Conservation (phyloP, 1,139 yeast species). For the Pichia cactophila region DNA sequence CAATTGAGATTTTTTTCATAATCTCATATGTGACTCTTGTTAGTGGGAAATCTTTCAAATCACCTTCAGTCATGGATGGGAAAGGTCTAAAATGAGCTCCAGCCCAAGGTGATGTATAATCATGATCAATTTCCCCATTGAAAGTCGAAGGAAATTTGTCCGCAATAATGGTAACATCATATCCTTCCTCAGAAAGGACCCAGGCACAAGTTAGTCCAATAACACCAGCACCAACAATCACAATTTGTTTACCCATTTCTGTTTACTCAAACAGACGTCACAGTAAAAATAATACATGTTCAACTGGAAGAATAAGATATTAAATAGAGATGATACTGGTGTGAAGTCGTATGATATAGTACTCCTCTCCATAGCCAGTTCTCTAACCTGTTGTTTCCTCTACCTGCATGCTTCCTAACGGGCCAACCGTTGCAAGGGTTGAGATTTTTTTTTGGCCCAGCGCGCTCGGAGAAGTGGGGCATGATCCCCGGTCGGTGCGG, state of each 20-base stretch:
- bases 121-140: constrained; percentile 23
- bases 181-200: constrained; percentile 18
- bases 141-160: constrained; percentile 41
- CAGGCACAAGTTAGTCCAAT: constrained; percentile 23
- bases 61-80: constrained; percentile 41
- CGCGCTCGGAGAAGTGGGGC: background rate
- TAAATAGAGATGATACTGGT: too few relatives aligned
- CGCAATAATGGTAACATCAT: constrained; percentile 40
- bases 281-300: background rate
- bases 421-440: too few relatives aligned
- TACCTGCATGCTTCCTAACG: too few relatives aligned
- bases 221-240: constrained; percentile 18
- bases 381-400: too few relatives aligned
- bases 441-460: too few relatives aligned
- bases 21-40: constrained; percentile 41
- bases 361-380: too few relatives aligned
- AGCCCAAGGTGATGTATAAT: constrained; percentile 68
- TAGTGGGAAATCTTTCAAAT: constrained; percentile 39
- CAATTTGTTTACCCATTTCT: constrained; percentile 5
- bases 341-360: too few relatives aligned
- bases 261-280: background rate
- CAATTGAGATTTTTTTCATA: constrained; percentile 36
- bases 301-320: background rate
- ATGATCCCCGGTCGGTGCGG: background rate
- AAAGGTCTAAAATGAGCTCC: constrained; percentile 76